Base-by-base conservation (phyloP, 345 rosid species). In the Chamaenerion angustifolium region DNA sequence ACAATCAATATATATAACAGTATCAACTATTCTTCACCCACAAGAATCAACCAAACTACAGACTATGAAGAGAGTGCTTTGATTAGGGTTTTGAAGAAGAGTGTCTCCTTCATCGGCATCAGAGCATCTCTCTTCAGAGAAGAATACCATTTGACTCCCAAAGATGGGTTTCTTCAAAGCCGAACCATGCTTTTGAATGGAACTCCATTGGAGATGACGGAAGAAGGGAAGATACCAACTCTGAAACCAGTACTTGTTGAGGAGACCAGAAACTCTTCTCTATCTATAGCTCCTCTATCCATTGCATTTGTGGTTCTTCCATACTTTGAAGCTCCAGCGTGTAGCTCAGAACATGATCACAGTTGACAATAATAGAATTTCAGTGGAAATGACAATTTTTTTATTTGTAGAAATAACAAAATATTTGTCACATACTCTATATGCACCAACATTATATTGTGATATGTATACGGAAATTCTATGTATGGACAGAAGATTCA, bases 101-200 rank as follows among this genome's bases (percentile, higher is more conserved):
- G 70, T 2, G 69, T 76, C 59, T 62, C 80, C 19, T 87, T 92
- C 85, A 61, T 80, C 1, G 95, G 95, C 52, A 64, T 41, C 42
- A 70, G 68, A 67, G 72, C 84, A 53, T 67, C 74, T 0, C 43
- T 79, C 45, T 54, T 51, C 54, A 70, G 96, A 66, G 95, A 93
- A 68, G 99, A 93, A 70, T 93, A 93, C 65, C 94, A 85, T 71
- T 70, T 93, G 46, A 87, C 88, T 60, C 84, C 99, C 0, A 68
- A 82, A 66, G 74, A 81, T 11, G 77, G 88, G 10, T 37, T 71
- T 46, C 57, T 93, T 21, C 67, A 42, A 45, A 87, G 96, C 72
- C 68, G 65, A 58, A 76, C 78, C 35, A 71, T 79, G 86, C 46
- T 88, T 53, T 72, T 93, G 17, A 93, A 93, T 15, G 96, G 95